Evolutionary conservation across 257 asterid species (phyloP).

Genomic region (Nyctanthes arbortristis): DNA sequence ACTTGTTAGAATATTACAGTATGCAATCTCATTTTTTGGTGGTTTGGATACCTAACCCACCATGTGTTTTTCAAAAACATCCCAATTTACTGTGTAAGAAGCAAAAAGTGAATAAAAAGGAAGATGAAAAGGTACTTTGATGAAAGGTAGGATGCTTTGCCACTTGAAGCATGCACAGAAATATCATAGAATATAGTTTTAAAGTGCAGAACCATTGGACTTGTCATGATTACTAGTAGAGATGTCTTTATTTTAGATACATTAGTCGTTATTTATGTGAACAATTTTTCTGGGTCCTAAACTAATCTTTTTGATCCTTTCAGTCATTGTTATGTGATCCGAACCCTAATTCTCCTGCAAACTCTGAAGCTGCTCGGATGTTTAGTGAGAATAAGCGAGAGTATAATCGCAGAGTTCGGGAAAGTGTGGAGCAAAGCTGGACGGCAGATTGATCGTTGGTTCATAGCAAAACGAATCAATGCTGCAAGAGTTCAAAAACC

Average conservation of each 20-base stretch:
- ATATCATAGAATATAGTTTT: neutral
- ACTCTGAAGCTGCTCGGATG: conserved; percentile 87
- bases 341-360: conserved; percentile 86
- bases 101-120: too few relatives aligned
- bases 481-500: conserved; percentile 26
- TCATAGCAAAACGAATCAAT: neutral
- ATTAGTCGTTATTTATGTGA: too few relatives aligned
- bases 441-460: conserved; percentile 58
- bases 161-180: neutral
- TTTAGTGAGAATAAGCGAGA: conserved; percentile 81
- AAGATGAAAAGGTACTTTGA: neutral
- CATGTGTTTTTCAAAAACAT: neutral
- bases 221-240: neutral
- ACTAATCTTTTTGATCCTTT: conserved; percentile 9
- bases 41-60: neutral
- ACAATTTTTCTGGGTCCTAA: neutral
- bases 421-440: conserved; percentile 90
- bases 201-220: neutral
- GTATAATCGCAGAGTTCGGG: conserved; percentile 76
- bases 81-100: neutral
- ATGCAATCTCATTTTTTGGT: neutral
- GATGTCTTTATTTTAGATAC: too few relatives aligned
- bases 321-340: conserved; percentile 90
- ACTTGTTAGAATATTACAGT: neutral
- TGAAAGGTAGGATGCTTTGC: neutral